A percentile compares a stretch with the other conserved stretches of the same genome.
Evolutionary conservation across 1,139 yeast genomes (phyloP).

Genomic region (Blastobotrys elegans): DNA sequence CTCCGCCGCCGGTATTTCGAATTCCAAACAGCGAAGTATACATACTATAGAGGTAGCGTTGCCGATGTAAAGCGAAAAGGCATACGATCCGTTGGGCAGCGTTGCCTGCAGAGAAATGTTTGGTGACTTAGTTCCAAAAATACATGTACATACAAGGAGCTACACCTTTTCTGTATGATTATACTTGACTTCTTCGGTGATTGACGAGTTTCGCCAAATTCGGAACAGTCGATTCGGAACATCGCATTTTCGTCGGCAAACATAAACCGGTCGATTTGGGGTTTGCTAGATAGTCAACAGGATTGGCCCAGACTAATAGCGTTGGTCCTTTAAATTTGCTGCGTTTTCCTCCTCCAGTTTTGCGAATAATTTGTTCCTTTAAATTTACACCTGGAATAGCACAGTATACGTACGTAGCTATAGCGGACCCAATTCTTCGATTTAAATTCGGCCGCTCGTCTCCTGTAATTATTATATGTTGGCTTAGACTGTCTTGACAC

Average conservation of each 20-base stretch:
- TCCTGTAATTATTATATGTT: too few relatives aligned
- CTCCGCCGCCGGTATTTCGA: too few relatives aligned
- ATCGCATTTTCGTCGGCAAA: constrained; percentile 95
- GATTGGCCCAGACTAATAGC: constrained; percentile 91
- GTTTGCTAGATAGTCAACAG: constrained; percentile 91
- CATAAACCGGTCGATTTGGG: constrained; percentile 92
- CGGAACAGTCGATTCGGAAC: constrained; percentile 97
- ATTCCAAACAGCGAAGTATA: too few relatives aligned
- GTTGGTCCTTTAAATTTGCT: constrained; percentile 65
- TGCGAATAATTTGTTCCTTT: constrained; percentile 64
- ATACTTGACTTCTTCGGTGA: too few relatives aligned
- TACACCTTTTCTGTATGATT: too few relatives aligned
- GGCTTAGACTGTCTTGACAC: too few relatives aligned
- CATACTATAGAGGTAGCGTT: too few relatives aligned
- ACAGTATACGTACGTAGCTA: constrained; percentile 93
- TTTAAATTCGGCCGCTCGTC: constrained; percentile 74
- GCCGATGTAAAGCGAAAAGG: too few relatives aligned
- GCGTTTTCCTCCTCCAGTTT: constrained; percentile 74
- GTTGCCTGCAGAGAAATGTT: too few relatives aligned
- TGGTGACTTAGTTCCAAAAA: too few relatives aligned
- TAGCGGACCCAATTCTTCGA: constrained; percentile 86
- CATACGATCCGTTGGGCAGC: constrained; percentile 89
- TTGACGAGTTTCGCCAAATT: constrained; percentile 94
- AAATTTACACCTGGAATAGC: constrained; percentile 98
- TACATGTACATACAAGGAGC: too few relatives aligned